Evolutionary conservation across 208 protist genomes (phyloP).

Genomic region (Crithidia expoeki): DNA sequence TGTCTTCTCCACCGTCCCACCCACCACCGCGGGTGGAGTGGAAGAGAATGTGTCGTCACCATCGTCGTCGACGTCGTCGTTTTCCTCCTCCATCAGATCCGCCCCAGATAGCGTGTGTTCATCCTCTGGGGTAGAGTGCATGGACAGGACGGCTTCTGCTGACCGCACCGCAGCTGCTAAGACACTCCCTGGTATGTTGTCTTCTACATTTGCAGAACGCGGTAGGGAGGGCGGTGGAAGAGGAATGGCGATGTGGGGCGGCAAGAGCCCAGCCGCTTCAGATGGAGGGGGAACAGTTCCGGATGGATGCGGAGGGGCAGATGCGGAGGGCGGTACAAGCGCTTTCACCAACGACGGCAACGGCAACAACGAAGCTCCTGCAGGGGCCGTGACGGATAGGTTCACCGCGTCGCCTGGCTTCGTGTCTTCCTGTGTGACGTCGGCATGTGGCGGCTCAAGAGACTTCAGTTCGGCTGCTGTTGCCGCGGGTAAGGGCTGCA

Average conservation of each 20-base stretch:
- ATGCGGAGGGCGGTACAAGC: not conserved
- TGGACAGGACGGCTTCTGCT: not conserved
- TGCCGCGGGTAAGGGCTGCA: too few relatives aligned
- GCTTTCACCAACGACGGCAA: constrained; percentile 4
- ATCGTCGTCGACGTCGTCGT: constrained; percentile 7
- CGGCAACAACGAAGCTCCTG: not conserved
- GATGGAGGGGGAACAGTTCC: not conserved
- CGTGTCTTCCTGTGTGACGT: not conserved
- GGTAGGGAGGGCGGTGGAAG: not conserved
- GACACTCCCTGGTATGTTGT: not conserved
- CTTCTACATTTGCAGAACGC: not conserved
- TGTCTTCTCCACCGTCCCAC: constrained; percentile 19
- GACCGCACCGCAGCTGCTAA: not conserved
- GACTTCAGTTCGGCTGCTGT: not conserved
- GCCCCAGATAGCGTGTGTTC: constrained; percentile 2
- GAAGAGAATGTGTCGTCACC: constrained; percentile 4
- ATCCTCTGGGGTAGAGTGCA: not conserved
- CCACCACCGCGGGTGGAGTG: not conserved
- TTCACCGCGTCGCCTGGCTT: not conserved
- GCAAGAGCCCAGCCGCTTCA: not conserved
- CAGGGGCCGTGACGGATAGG: not conserved
- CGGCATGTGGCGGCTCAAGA: not conserved
- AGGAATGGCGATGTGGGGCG: not conserved
- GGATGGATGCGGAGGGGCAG: not conserved
- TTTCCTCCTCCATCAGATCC: not conserved